phyloP scores from a whole-genome alignment of 192 early-diverging fungal species.

The Coemansia pectinata region DNA sequence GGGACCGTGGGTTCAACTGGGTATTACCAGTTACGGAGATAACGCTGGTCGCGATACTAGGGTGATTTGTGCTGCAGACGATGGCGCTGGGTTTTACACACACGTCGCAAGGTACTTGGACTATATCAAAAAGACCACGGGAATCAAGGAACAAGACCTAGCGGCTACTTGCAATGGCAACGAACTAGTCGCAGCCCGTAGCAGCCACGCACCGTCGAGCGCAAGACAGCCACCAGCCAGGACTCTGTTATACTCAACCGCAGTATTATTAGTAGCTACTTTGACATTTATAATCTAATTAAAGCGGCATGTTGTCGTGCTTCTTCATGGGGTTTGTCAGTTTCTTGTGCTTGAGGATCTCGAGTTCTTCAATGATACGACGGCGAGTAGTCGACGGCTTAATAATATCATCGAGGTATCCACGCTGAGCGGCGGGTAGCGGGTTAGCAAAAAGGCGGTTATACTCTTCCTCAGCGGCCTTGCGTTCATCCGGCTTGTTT shows the following conservation, averaged over 20 bases:
- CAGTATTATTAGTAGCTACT: not conserved
- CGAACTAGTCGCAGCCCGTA: constrained; percentile 6
- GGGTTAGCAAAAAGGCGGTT: constrained; percentile 93
- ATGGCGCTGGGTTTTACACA: constrained; percentile 56
- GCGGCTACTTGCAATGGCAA: constrained; percentile 34
- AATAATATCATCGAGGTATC: constrained; percentile 79
- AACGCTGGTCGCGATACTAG: constrained; percentile 4
- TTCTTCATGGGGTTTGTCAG: constrained; percentile 82
- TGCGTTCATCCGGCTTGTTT: constrained; percentile 53
- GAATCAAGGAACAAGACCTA: constrained; percentile 23
- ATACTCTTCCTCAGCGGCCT: constrained; percentile 81
- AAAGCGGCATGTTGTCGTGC: constrained; percentile 94
- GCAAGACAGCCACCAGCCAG: not conserved
- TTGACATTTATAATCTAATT: constrained; percentile 15
- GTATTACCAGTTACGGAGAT: constrained; percentile 57
- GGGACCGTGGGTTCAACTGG: constrained; percentile 48
- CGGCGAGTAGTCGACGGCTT: constrained; percentile 69
- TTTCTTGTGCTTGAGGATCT: constrained; percentile 76
- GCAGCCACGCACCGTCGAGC: not conserved
- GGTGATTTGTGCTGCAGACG: constrained; percentile 36
- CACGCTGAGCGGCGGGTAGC: constrained; percentile 88
- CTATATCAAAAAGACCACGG: constrained; percentile 44
- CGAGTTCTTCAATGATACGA: constrained; percentile 87
- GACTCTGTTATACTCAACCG: not conserved
- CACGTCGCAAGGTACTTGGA: constrained; percentile 44